phyloP scores from a whole-genome alignment of 2,329 filamentous ascomycete species.

The Cladosporium phlei region DNA sequence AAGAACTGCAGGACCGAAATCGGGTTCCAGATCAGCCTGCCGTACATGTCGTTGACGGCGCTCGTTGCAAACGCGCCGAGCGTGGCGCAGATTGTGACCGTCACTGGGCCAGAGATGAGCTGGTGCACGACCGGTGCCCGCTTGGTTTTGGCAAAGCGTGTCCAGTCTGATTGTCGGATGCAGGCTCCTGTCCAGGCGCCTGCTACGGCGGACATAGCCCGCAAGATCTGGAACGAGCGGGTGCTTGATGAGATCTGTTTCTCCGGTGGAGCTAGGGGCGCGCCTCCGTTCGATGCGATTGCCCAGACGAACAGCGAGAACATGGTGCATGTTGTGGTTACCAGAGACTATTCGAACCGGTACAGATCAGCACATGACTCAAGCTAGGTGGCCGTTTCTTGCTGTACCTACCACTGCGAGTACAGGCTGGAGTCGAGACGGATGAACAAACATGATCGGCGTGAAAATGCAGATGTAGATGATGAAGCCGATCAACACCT shows the following conservation, averaged over 20 bases:
- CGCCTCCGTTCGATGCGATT: neutral
- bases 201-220: conserved; percentile 16
- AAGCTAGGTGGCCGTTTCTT: neutral
- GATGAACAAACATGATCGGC: conserved; percentile 15
- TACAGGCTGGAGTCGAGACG: conserved; percentile 12
- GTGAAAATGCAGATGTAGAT: conserved; percentile 17
- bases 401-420: conserved; percentile 3
- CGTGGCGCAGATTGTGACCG: conserved; percentile 15
- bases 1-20: conserved; percentile 23
- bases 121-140: conserved; percentile 18
- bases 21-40: conserved; percentile 24
- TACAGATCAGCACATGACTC: neutral
- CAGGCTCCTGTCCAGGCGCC: conserved; percentile 16
- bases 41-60: conserved; percentile 22
- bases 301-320: neutral
- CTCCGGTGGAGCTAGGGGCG: neutral
- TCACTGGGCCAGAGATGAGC: conserved; percentile 23
- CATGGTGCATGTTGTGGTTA: neutral
- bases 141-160: conserved; percentile 20
- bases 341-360: neutral
- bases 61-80: conserved; percentile 21
- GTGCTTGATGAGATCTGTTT: neutral
- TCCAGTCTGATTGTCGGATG: conserved; percentile 21
- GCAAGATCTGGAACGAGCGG: conserved; percentile 13
- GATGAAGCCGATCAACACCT: conserved; percentile 13